Base-by-base conservation (phyloP, 208 protist species). In the Leishmania lainsoni region DNA sequence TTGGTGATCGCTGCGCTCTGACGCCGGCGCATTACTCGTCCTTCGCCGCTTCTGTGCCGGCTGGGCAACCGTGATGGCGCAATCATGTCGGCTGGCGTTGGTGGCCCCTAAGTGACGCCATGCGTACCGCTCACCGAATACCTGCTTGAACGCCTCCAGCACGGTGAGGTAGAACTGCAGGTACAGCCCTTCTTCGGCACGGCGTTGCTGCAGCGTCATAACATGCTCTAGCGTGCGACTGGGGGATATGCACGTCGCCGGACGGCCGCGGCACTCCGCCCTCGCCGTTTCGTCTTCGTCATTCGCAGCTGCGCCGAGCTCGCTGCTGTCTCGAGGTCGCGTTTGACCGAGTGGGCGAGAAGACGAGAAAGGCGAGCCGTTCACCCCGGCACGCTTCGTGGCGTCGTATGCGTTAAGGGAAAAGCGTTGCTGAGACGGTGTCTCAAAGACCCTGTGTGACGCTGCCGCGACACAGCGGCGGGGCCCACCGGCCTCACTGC, bases 41-140 rank as follows among this genome's bases (percentile, higher is more conserved):
- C 35, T 35, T 35, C 70, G n/a, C 17, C 58, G 39, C 81, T 76
- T 75, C 58, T 75, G 59, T 42, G 63, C 14, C 51, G 29, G 81
- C 32, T 39, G 65, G 59, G 71, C 63, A 59, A 45, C 22, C 26
- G 10, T 3, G 29, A 61, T 56, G 29, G 26, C 1, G 73, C 51
- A 63, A 74, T 94, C 91, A 69, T 93, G 89, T 5, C 89, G 83
- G n/a, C 80, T 93, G 29, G 86, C 89, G 81, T 94, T 91, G n/a
- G 89, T 94, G 39, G 83, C 88, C 20, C 94, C 94, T 52, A 97
- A 77, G 80, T 94, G 94, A 9, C 74, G 80, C 86, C 85, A 92
- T 59, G 92, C 91, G 78, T 93, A 90, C 66, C 92, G 91, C 83
- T 92, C 91, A 5, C 94, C 94, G 84, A 95, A 97, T 9, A 86